Evolutionary conservation across 2,329 filamentous ascomycete species (phyloP).

Genomic region (Paecilomyces variotii): DNA sequence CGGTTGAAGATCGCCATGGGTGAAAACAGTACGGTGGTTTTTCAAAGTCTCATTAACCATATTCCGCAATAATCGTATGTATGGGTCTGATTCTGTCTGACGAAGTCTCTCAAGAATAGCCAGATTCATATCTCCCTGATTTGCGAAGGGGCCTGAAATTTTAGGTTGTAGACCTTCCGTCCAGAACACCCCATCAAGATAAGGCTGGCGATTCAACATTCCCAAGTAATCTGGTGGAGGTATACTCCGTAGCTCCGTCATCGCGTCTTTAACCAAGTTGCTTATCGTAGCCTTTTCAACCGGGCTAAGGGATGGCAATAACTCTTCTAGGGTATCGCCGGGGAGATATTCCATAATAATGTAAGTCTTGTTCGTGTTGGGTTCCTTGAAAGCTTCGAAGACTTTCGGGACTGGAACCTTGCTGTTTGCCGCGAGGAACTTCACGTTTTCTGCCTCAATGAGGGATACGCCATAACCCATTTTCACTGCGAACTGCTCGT

Average conservation of each 20-base stretch:
- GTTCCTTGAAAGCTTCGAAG: conserved; percentile 7
- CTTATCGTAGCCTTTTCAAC: conserved; percentile 7
- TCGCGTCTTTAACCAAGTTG: conserved; percentile 4
- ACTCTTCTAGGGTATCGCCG: conserved; percentile 8
- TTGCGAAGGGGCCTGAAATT: conserved; percentile 10
- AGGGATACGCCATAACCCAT: conserved; percentile 7
- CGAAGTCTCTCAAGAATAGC: conserved; percentile 5
- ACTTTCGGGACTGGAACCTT: conserved; percentile 11
- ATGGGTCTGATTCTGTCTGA: conserved; percentile 7
- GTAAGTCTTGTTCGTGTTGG: conserved; percentile 10
- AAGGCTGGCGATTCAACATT: conserved; percentile 9
- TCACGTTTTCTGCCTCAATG: conserved; percentile 13
- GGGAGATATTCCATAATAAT: conserved; percentile 11
- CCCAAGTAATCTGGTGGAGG: conserved; percentile 9
- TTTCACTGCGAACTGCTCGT: conserved; percentile 13
- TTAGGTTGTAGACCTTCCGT: conserved; percentile 4
- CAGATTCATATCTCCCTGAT: conserved; percentile 10
- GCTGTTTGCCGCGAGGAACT: conserved; percentile 10
- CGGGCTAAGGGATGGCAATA: conserved; percentile 7
- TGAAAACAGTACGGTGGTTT: conserved; percentile 10
- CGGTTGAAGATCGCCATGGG: conserved; percentile 11
- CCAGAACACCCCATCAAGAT: conserved; percentile 11
- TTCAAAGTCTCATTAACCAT: conserved; percentile 10
- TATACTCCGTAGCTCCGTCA: conserved; percentile 8
- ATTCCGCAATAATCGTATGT: conserved; percentile 5